Evolutionary conservation across 768 basidiomycete species (phyloP).

Genomic region (Amanita pallidorosea): DNA sequence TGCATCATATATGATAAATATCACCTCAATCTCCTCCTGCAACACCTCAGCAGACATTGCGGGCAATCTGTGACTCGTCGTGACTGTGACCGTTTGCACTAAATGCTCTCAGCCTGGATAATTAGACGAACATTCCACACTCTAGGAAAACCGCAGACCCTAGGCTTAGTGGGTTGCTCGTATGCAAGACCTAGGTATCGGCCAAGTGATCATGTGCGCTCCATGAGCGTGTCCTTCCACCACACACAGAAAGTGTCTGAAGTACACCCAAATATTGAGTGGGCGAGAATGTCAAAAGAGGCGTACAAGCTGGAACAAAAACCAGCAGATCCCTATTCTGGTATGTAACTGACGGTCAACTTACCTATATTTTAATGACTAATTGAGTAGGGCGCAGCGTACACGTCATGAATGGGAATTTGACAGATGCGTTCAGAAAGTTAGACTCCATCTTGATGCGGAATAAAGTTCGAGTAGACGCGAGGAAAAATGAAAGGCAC

Average conservation of each 20-base stretch:
- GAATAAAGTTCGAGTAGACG: conserved; percentile 45
- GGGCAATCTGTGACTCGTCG: background rate
- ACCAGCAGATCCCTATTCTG: conserved; percentile 46
- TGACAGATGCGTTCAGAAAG: conserved; percentile 35
- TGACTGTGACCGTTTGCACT: conserved; percentile 2
- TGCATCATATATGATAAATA: conserved; percentile 4
- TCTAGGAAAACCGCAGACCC: background rate
- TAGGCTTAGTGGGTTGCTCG: background rate
- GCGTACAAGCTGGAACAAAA: conserved; percentile 5
- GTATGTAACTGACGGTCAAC: conserved; percentile 21
- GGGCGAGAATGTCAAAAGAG: conserved; percentile 5
- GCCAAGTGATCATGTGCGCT: background rate
- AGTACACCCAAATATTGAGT: background rate
- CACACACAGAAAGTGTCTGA: background rate
- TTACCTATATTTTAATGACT: background rate
- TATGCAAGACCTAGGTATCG: background rate
- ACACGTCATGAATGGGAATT: conserved; percentile 27
- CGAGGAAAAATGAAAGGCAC: conserved; percentile 46
- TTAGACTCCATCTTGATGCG: conserved; percentile 40
- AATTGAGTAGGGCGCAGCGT: conserved; percentile 49
- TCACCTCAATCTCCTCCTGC: conserved; percentile 86
- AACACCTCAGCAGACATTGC: conserved; percentile 59
- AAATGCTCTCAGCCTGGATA: conserved; percentile 4
- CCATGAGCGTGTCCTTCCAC: background rate
- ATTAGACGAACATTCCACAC: background rate